Percentiles rank a stretch among this genome's conserved stretches.
These are phyloP conservation scores for Amoebophrya sp. DNA, from an alignment of 169 alveolate genomes.

Conservation along the genomic window DNA sequence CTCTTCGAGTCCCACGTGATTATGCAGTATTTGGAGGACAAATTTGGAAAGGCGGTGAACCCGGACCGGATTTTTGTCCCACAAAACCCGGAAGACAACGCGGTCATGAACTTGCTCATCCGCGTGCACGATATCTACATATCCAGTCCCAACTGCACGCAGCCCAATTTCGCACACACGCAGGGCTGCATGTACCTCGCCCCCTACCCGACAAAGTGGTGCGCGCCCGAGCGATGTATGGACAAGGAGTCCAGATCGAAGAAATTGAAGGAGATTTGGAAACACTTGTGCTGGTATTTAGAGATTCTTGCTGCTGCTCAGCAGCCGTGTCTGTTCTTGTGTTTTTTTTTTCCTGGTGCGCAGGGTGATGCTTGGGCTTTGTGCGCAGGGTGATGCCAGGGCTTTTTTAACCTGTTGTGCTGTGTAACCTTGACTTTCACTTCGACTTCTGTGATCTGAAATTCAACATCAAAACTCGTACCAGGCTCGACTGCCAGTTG, in stretches of 20 bases:
- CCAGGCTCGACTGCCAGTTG: too few relatives aligned
- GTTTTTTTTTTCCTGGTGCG: too few relatives aligned
- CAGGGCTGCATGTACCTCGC: slow-evolving; percentile 13
- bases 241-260: background rate
- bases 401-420: too few relatives aligned
- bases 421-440: too few relatives aligned
- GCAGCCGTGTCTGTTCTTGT: too few relatives aligned
- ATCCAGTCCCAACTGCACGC: background rate
- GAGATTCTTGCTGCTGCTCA: too few relatives aligned
- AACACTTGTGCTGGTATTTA: background rate
- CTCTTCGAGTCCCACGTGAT: background rate
- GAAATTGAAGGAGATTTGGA: background rate
- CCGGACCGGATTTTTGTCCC: background rate
- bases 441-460: too few relatives aligned
- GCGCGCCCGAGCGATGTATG: background rate
- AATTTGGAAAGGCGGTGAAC: background rate
- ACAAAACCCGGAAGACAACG: background rate
- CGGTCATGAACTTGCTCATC: background rate
- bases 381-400: too few relatives aligned
- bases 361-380: too few relatives aligned
- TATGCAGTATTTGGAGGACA: background rate
- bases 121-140: background rate
- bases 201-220: background rate
- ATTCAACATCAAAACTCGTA: too few relatives aligned
- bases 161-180: background rate